Percentiles rank a stretch among this genome's conserved stretches.
Evolutionary conservation across 495 filamentous ascomycete genomes (phyloP).

Genomic region (Aspergillus funiculosus): DNA sequence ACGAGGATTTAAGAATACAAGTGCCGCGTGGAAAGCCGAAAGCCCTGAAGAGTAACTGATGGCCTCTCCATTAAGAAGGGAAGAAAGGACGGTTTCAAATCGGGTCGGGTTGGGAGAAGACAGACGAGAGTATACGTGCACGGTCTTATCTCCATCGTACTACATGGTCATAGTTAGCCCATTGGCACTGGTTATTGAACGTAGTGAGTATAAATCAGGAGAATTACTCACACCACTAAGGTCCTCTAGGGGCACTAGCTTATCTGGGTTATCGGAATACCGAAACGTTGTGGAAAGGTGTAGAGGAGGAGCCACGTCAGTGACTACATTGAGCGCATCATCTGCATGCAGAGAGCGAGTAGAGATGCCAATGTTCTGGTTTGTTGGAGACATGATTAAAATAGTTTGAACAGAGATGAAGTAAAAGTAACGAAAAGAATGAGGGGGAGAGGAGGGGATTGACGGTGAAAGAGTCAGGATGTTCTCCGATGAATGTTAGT

Average conservation of each 20-base stretch:
- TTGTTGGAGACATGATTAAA: constrained; percentile 28
- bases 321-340: constrained; percentile 62
- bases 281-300: constrained; percentile 87
- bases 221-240: constrained; percentile 25
- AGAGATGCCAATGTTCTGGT: constrained; percentile 32
- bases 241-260: constrained; percentile 47
- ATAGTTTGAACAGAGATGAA: constrained; percentile 13
- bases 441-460: neutral
- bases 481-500: neutral
- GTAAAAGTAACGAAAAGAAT: constrained; percentile 3
- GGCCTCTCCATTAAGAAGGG: constrained; percentile 60
- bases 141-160: constrained; percentile 23
- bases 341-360: constrained; percentile 85
- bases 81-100: constrained; percentile 74
- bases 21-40: constrained; percentile 76
- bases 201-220: constrained; percentile 15
- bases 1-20: constrained; percentile 70
- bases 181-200: neutral
- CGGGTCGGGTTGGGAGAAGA: constrained; percentile 69
- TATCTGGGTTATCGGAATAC: constrained; percentile 62
- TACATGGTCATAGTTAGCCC: constrained; percentile 11
- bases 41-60: constrained; percentile 82
- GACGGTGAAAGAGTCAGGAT: neutral
- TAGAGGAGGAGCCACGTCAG: constrained; percentile 77
- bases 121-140: constrained; percentile 70